Percentiles rank a stretch among this genome's conserved stretches.
Conservation (phyloP, 345 rosid genomes). For the Eucalyptus urophylla region DNA sequence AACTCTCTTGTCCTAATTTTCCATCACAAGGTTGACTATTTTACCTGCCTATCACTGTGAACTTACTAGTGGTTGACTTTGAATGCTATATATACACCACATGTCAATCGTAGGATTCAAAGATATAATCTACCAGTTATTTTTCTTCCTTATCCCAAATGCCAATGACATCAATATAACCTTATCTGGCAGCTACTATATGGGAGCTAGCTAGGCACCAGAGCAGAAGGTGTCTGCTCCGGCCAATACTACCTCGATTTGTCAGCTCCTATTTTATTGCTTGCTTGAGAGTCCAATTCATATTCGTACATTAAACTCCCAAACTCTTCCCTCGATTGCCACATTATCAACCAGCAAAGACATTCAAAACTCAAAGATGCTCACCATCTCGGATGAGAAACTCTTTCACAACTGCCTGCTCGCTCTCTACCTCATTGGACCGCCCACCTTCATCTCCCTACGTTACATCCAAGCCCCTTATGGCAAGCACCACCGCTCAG, state of each 20-base stretch:
- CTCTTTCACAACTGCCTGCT: slow-evolving; percentile 43
- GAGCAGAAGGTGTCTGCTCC: neutral
- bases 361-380: neutral
- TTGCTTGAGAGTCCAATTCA: neutral
- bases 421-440: slow-evolving; percentile 41
- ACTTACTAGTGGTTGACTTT: neutral
- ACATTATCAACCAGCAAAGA: neutral
- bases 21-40: neutral
- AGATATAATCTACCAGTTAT: neutral
- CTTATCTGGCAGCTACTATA: neutral
- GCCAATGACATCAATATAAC: neutral
- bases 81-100: neutral
- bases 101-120: neutral
- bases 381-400: slow-evolving; percentile 21
- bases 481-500: slow-evolving; percentile 83
- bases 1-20: neutral
- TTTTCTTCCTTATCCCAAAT: neutral
- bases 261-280: neutral
- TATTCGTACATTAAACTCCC: neutral
- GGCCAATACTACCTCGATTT: neutral
- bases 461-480: slow-evolving; percentile 78
- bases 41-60: neutral
- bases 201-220: neutral
- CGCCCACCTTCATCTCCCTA: slow-evolving; percentile 56
- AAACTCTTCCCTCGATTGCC: neutral